phyloP scores from a whole-genome alignment of 192 early-diverging fungal species.

The Gryganskiella cystojenkinii region DNA sequence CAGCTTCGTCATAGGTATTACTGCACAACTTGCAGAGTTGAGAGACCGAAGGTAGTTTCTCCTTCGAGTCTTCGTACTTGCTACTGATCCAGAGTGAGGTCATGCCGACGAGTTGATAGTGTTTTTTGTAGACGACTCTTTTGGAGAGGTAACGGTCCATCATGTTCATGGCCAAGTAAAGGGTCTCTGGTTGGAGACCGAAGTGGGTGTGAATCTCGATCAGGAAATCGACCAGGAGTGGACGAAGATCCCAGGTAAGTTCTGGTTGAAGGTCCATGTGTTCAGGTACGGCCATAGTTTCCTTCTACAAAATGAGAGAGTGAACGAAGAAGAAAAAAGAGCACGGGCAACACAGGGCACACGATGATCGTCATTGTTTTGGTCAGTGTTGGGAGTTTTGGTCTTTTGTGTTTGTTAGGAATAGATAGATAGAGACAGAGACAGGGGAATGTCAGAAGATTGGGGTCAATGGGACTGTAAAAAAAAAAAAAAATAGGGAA shows the following conservation, averaged over 20 bases:
- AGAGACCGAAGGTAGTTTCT: slow-evolving; percentile 45
- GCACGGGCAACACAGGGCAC: neutral
- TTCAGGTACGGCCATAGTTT: slow-evolving; percentile 52
- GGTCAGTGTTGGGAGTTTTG: neutral
- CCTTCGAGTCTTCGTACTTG: slow-evolving; percentile 55
- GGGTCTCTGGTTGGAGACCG: slow-evolving; percentile 48
- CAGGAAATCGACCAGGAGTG: slow-evolving; percentile 51
- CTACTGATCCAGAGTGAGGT: slow-evolving; percentile 52
- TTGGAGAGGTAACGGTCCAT: slow-evolving; percentile 60
- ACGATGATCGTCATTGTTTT: neutral
- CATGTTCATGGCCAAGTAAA: slow-evolving; percentile 59
- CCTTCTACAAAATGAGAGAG: slow-evolving; percentile 21
- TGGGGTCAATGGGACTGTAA: neutral
- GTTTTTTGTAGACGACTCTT: slow-evolving; percentile 49
- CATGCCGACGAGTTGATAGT: slow-evolving; percentile 55
- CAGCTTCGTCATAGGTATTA: slow-evolving; percentile 50
- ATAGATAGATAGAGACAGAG: neutral
- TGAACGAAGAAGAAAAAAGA: neutral
- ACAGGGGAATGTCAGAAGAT: neutral
- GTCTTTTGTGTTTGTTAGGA: neutral
- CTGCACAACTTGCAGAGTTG: slow-evolving; percentile 52
- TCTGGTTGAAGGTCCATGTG: slow-evolving; percentile 58
- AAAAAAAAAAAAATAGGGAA: neutral
- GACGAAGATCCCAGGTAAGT: slow-evolving; percentile 53
- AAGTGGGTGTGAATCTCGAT: slow-evolving; percentile 56